Percentiles rank a stretch among this genome's conserved stretches.
Conservation (phyloP, 192 early-diverging fungal genomes). For the Coemansia sp. region DNA sequence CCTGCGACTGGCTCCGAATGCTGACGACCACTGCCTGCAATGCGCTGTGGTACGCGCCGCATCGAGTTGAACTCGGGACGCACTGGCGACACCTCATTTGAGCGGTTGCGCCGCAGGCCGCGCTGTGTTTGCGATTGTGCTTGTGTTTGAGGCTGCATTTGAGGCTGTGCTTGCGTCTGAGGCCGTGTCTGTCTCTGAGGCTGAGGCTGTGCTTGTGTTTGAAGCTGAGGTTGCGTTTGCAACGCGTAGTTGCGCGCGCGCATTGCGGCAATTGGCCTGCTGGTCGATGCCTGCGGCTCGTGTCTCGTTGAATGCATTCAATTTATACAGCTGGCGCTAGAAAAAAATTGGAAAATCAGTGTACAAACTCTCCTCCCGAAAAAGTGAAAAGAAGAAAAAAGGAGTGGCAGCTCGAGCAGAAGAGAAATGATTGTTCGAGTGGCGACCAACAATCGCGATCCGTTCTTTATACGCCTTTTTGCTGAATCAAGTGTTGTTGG, state of each 20-base stretch:
- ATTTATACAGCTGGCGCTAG: neutral
- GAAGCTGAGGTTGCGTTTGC: neutral
- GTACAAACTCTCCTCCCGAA: neutral
- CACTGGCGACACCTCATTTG: slow-evolving; percentile 14
- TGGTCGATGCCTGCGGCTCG: neutral
- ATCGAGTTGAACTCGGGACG: neutral
- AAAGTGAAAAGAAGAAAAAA: neutral
- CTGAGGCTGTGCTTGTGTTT: too few species aligned
- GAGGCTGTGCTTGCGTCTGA: neutral
- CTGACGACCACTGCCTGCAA: slow-evolving; percentile 18
- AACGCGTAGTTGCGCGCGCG: slow-evolving; percentile 26
- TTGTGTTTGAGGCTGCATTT: neutral
- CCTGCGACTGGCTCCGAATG: slow-evolving; percentile 25
- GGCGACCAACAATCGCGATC: neutral
- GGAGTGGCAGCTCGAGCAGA: slow-evolving; percentile 3
- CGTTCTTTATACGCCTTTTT: neutral
- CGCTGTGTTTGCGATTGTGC: slow-evolving; percentile 2
- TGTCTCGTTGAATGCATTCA: slow-evolving; percentile 4
- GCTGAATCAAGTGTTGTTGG: neutral
- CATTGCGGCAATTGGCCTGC: slow-evolving; percentile 17
- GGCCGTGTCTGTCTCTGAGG: too few species aligned
- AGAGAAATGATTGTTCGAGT: neutral
- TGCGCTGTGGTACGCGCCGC: slow-evolving; percentile 11
- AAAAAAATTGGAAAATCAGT: neutral
- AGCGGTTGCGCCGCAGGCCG: slow-evolving; percentile 20